Base-by-base conservation (phyloP, 1,139 yeast genomes). In the Candida tunisiensis region DNA sequence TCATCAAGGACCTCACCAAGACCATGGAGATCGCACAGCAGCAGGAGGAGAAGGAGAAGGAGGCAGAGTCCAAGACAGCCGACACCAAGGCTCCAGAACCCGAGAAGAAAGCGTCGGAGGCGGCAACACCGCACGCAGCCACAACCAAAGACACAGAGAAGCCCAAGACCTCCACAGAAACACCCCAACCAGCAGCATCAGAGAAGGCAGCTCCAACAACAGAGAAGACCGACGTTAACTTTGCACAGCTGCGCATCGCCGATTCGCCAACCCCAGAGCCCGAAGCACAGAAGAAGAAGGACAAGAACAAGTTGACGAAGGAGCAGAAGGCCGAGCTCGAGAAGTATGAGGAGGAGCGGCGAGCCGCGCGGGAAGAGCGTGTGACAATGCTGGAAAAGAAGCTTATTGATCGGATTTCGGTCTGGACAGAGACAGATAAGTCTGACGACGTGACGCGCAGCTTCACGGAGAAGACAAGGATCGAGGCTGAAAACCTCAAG, bases 401-500 rank as follows among this genome's bases (percentile, higher is more conserved):
- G 40, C 62, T 88, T 35, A 51, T 71, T 21, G 71, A 74, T 29
- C 65, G 74, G 38, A 50, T 85, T 22, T 69, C 88, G 3, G 62
- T 83, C 13, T 71, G 74, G 53, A 82, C 95, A 0, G 96, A 85
- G 49, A 74, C 93, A 2, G 78, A 71, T 35, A 74, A 74, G 61
- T 68, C 67, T 26, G 65, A 55, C 2, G 83, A 70, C 33, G 77
- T 83, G 21, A 68, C 71, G 10, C 55, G 56, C 18, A 69, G 92
- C 1, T 85, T 82, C 51, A 60, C 62, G 34, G 67, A 64, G 30
- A 82, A 83, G 49, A 66, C 78, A 44, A 65, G 63, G 37, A 67
- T 75, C 24, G 95, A 85, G 51, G 93, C 93, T 2, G 92, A 83
- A 44, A 65, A 77, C 25, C 64, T 88, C 35, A 85, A 85, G 47